These are phyloP conservation scores for slime mould (Dictyostelium discoideum) DNA, from an alignment of 78 protist species.

Conservation along the genomic window DNA sequence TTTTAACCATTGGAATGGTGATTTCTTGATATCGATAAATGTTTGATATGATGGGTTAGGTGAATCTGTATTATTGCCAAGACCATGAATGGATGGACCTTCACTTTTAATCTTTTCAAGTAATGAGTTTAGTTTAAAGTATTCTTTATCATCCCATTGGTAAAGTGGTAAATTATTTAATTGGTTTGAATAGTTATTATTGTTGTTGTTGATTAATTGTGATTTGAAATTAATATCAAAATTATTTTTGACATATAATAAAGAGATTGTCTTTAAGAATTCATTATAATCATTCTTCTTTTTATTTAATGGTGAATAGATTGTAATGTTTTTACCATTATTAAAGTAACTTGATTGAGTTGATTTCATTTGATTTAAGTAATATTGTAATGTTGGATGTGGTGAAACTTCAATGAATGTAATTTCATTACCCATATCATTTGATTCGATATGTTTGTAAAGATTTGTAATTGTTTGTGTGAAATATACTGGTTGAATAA, in stretches of 20 bases:
- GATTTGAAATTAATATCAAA: not conserved
- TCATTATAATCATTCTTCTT: not conserved
- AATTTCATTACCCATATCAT: not conserved
- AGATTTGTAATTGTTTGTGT: not conserved
- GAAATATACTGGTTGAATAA: slow-evolving; percentile 1
- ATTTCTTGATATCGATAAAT: not conserved
- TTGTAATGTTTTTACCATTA: not conserved
- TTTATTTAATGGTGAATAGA: not conserved
- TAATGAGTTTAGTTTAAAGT: not conserved
- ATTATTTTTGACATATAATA: not conserved
- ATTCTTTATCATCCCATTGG: slow-evolving; percentile 26
- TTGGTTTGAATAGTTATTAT: too few species aligned
- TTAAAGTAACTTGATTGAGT: not conserved
- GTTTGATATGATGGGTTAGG: not conserved
- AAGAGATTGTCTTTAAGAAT: not conserved
- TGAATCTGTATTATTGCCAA: not conserved
- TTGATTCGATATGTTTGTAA: not conserved
- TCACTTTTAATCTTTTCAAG: not conserved
- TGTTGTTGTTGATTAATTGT: not conserved
- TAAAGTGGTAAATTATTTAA: not conserved
- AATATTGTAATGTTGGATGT: slow-evolving; percentile 20
- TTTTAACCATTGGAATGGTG: slow-evolving; percentile 41
- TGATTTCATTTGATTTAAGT: not conserved
- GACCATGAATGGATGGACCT: slow-evolving; percentile 5
- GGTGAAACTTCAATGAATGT: slow-evolving; percentile 25